Conservation (phyloP, 495 filamentous ascomycete genomes). For the Articulospora tetracladia region DNA sequence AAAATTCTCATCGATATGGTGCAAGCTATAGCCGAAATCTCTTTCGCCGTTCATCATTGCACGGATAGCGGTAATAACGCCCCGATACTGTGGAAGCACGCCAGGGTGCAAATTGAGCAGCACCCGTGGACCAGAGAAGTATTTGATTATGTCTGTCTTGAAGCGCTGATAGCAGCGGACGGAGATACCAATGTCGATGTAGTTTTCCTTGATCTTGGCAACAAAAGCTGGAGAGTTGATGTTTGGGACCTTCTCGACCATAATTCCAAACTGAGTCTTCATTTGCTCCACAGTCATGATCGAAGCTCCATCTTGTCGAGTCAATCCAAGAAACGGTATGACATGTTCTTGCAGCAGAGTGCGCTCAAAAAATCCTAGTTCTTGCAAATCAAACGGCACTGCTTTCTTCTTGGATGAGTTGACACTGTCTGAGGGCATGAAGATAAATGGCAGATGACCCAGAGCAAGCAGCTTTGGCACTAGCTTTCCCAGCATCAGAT, state of each 20-base stretch:
- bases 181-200: neutral
- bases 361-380: neutral
- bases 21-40: neutral
- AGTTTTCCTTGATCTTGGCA: neutral
- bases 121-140: neutral
- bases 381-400: neutral
- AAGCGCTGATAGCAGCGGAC: constrained; percentile 1
- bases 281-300: neutral
- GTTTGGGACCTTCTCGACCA: neutral
- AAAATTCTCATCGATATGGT: constrained; percentile 1
- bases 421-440: neutral
- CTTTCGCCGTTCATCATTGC: neutral
- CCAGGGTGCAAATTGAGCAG: constrained; percentile 5
- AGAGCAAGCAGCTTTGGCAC: neutral
- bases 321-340: neutral
- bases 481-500: neutral
- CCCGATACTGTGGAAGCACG: neutral
- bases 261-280: neutral
- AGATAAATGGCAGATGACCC: neutral
- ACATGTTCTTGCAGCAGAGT: neutral
- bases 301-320: neutral
- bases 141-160: neutral
- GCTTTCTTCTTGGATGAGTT: neutral
- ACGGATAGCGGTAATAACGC: constrained; percentile 1
- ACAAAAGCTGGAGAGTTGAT: neutral